These are phyloP conservation scores for Pseudocercospora macadamiae DNA, from an alignment of 2,329 filamentous ascomycete species.

Conservation along the genomic window DNA sequence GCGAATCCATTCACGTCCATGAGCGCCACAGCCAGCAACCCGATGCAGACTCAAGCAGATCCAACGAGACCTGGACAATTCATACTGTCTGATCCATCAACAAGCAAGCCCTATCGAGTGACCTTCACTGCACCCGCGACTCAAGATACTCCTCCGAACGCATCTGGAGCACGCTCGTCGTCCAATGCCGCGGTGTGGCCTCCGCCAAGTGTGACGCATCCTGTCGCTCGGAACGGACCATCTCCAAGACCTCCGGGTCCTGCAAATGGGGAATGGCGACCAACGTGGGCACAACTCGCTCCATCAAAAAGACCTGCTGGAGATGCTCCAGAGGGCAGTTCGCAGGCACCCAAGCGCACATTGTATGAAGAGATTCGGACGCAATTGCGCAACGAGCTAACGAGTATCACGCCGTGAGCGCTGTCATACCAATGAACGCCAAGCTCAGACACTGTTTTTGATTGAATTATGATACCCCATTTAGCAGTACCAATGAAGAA, in stretches of 20 bases:
- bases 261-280: not conserved
- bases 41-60: not conserved
- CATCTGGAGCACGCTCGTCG: no score
- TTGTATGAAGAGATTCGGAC: not conserved
- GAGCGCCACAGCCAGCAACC: not conserved
- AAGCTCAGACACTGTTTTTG: no score
- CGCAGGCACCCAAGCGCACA: not conserved
- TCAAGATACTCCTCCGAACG: no score
- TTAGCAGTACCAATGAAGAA: not conserved
- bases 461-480: not conserved
- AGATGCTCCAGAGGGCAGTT: not conserved
- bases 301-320: not conserved
- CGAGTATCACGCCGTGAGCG: not conserved
- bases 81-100: not conserved
- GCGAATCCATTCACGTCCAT: not conserved
- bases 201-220: conserved; percentile 8
- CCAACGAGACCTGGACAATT: not conserved
- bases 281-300: not conserved
- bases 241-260: not conserved
- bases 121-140: no score
- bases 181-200: conserved; percentile 6
- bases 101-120: not conserved
- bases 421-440: no score
- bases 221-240: not conserved
- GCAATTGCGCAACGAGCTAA: not conserved